Evolutionary conservation across 192 early-diverging fungal species (phyloP), one percentile per base, ranked within the genome.

Genomic region (Umbelopsis ramanniana): DNA sequence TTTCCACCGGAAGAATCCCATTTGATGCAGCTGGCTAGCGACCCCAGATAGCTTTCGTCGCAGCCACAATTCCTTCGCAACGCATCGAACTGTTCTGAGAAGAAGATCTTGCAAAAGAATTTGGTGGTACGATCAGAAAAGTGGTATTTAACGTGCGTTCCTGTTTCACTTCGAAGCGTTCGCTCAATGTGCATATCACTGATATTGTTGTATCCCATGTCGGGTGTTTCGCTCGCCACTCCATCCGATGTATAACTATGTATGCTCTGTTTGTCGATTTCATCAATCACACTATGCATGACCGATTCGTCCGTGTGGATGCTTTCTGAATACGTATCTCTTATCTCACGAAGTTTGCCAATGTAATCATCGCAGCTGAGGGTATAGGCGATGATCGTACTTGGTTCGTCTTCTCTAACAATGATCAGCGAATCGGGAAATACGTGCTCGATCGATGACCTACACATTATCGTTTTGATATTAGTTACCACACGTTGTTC

Each of bases 321-420:
- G 40, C 54, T 46, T 8, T 72, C 55, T 7, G 73, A 71, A 3
- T 81, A 73, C 37, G 67, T 70, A 37, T 82, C 76, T 46, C 75
- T 74, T 68, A 77, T 79, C 37, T 73, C 79, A 21, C 82, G 82
- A 29, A 93, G 82, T 69, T 92, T 88, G n/a, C 87, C 85, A 12
- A 88, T 77, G 50, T 94, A 94, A 23, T 92, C 87, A 47, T 84
- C 80, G 1, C 89, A 94, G 52, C 89, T 90, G 38, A 98, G 81
- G 0, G 97, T 92, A 76, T 93, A 91, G 4, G 97, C 93, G 68
- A 98, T 95, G 68, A 98, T 96, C 0, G 95, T 94, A 73, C 93
- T 94, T 3, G 95, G 96, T 73, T 98, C 95, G 67, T 93, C 89
- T 74, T 98, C 96, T 53, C 94, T 87, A 11, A 97, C 89, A 52